Conservation (phyloP, 176 grass and related monocot genomes). For the Poa annua region DNA sequence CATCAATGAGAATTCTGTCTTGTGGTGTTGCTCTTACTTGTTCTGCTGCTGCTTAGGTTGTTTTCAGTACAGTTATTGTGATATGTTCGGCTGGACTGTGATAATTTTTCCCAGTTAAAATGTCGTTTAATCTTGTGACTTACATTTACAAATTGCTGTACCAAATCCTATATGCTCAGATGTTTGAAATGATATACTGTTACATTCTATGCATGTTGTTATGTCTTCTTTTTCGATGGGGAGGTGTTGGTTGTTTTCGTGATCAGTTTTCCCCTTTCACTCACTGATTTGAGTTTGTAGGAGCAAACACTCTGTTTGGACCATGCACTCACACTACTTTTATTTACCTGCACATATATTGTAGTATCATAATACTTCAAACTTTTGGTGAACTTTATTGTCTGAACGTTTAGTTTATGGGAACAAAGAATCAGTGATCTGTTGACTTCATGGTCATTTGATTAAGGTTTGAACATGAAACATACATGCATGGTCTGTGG, state of each 20-base stretch:
- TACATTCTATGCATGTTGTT: not conserved
- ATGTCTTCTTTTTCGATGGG: not conserved
- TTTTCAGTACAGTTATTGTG: not conserved
- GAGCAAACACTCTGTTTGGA: not conserved
- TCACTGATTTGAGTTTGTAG: not conserved
- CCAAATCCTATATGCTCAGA: not conserved
- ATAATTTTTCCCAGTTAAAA: not conserved
- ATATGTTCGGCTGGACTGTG: not conserved
- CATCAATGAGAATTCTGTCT: not conserved
- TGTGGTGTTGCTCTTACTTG: not conserved
- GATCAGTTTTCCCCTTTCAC: not conserved
- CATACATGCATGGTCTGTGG: not conserved
- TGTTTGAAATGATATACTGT: conserved; percentile 14
- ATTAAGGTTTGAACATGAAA: conserved; percentile 18
- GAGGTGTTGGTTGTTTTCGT: not conserved
- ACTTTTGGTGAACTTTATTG: not conserved
- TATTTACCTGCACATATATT: not conserved
- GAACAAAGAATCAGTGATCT: not conserved
- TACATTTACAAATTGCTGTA: not conserved
- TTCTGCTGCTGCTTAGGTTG: not conserved
- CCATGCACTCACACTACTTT: not conserved
- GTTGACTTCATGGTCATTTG: not conserved
- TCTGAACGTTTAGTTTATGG: not conserved
- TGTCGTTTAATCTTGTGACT: not conserved
- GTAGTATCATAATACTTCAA: not conserved